These are phyloP conservation scores for Colletotrichum musae DNA, from an alignment of 2,329 filamentous ascomycete genomes.

Conservation along the genomic window DNA sequence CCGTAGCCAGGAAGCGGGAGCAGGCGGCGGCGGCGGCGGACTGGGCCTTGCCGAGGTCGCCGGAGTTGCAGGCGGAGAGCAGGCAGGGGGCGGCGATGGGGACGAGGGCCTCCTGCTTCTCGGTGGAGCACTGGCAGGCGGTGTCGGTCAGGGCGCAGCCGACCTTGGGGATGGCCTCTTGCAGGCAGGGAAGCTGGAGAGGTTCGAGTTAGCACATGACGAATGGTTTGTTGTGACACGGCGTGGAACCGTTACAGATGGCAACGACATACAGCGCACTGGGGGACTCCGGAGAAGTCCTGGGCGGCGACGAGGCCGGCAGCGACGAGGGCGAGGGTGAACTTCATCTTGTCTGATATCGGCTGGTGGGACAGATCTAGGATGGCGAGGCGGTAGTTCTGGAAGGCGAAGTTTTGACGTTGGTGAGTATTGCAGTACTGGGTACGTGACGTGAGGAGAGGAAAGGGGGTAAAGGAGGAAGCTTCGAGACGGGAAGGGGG, in stretches of 20 bases:
- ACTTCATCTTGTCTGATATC: slow-evolving; percentile 56
- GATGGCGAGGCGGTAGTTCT: slow-evolving; percentile 7
- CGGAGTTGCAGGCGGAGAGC: slow-evolving; percentile 50
- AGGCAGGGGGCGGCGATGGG: slow-evolving; percentile 51
- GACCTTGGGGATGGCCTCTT: slow-evolving; percentile 51
- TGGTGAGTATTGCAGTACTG: background rate
- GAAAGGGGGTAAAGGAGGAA: background rate
- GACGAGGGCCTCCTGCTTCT: slow-evolving; percentile 50
- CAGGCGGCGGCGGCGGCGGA: slow-evolving; percentile 48
- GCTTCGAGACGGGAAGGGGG: slow-evolving; percentile 15
- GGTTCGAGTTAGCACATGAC: background rate
- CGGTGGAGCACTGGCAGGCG: slow-evolving; percentile 56
- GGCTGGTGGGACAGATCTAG: slow-evolving; percentile 11
- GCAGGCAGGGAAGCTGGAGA: slow-evolving; percentile 51
- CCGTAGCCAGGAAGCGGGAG: slow-evolving; percentile 42
- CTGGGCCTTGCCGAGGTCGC: slow-evolving; percentile 51
- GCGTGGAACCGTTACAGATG: background rate
- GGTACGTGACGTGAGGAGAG: slow-evolving; percentile 13
- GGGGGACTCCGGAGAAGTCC: slow-evolving; percentile 52
- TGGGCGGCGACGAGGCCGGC: slow-evolving; percentile 56
- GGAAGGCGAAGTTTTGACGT: background rate
- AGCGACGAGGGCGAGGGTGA: slow-evolving; percentile 50
- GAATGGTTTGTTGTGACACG: background rate
- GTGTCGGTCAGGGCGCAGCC: slow-evolving; percentile 55
- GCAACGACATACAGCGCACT: slow-evolving; percentile 57